Base-by-base conservation (phyloP, 192 early-diverging fungal species). In the Coemansia sp. region DNA sequence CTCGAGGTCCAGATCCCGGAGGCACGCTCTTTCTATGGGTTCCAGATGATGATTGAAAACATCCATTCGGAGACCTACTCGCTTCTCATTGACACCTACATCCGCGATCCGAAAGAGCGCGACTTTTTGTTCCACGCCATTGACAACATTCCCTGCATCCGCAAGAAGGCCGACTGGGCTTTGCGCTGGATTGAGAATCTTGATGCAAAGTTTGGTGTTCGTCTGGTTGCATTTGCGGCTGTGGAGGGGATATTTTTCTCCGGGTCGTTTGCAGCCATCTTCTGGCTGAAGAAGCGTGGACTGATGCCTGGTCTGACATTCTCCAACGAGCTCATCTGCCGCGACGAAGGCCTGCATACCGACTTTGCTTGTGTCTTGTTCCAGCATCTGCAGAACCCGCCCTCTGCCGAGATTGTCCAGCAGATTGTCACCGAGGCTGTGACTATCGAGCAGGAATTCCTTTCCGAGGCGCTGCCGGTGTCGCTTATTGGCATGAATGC, bases 251-350 rank as follows among this genome's bases (percentile, higher is more conserved):
- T 98, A 78, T 98, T 98, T 87, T 98, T 97, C 85, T 95, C 92
- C 67, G 97, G 95, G 12, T 90, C 97, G 16, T 98, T 98, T 79
- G 95, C 97, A 2, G 88, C 97, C 25, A 99, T 99, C 86, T 99
- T 99, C 74, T 99, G 95, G 95, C 92, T 99, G 76, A 99, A 98
- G 91, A 99, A 99, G 88, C 92, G 95, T 70, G 97, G 95, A 17
- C 79, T 98, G 65, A 97, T 97, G 95, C 94, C 95, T 42, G 97
- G 97, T 20, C 87, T 99, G 68, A 95, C 97, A 46, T 98, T 99
- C 86, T 92, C 91, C 67, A 99, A 99, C 85, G 95, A 99, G 81
- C 87, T 99, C 22, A 98, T 99, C 79, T 96, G 92, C 25, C 90
- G 95, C 42, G 97, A 99, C 79, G 97, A 99, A 79, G 97, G 95